Base-by-base conservation (phyloP, 192 early-diverging fungal species). In the Cladochytrium replicatum region DNA sequence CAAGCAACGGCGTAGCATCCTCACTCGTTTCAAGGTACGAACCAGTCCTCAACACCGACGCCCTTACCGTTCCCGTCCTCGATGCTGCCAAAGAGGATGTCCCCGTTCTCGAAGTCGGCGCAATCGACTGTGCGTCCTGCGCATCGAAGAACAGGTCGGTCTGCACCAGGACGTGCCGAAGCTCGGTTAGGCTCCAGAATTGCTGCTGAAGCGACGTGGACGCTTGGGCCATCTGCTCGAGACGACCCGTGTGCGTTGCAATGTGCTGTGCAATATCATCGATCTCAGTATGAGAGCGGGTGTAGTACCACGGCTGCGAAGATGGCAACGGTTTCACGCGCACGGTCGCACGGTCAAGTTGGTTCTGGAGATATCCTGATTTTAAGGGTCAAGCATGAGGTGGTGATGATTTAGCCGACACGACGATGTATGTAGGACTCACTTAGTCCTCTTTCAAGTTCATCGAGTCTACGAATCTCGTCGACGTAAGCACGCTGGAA, bases 401-500 rank as follows among this genome's bases (percentile, higher is more conserved):
- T 37, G 17, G 17, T 37, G 13, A 37, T 37, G 17, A 37, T 13
- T 37, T 37, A 13, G 17, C 17, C 17, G 13, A 37, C 34, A 37
- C 17, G 13, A 17, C 17, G 34, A 13, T 37, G 13, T 13, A 13
- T 19, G 9, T 23, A 7, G 32, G 13, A 49, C 81, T 68, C 73
- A 87, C 95, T 85, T 42, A 92, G 71, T 52, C 87, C 87, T 47
- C 96, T 81, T 63, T 97, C 91, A 79, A 99, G 86, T 64, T 99
- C 96, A 61, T 99, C 92, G 25, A 93, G 77, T 30, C 91, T 81
- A 53, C 91, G 81, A 58, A 99, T 93, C 62, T 97, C 89, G 47
- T 72, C 83, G 19, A 97, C 96, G 65, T 90, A 97, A 19, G 89
- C 81, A 15, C 93, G 82, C 67, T 99, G 93, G 58, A 99, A 99